Base-by-base conservation (phyloP, 1,284 basidiomycete species). In the Ganoderma boninense region DNA sequence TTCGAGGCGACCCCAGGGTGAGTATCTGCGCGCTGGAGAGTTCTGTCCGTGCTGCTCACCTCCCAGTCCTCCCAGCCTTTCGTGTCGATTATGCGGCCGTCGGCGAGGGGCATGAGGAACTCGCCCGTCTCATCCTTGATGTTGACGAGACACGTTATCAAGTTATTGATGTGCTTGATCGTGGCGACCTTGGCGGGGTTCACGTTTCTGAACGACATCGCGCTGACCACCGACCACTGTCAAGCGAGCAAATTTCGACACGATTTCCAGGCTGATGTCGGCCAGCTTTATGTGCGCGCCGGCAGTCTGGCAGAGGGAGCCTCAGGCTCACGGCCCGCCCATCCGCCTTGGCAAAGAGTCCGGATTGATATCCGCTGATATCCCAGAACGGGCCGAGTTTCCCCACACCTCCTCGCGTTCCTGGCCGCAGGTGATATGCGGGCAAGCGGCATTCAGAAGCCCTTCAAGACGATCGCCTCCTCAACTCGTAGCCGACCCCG, bases 41-140 rank as follows among this genome's bases (percentile, higher is more conserved):
- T 42, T 38, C 18, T 63, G 13, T 14, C 32, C 23, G 18, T 20
- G 66, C 1, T n/a, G n/a, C 80, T 73, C 67, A 83, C 84, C 81
- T 91, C 89, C 89, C 89, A 91, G 67, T 88, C 86, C 62, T 87
- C 84, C 89, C 89, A 91, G 4, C 89, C 88, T 75, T 91, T 91
- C 1, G 89, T 91, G 73, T 92, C 89, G 69, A 91, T 89, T 29
- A 89, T 78, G 14, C 87, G 84, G 0, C 89, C 89, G 77, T 90
- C 89, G 26, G 81, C 81, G 42, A 90, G 79, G 14, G 83, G 82
- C 74, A 90, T 79, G 35, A 91, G 79, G 77, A 89, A 90, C 77
- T 88, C 84, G 56, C 89, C 89, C 2, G 84, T 86, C 71, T 84
- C 83, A 79, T 91, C 89, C 71, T 87, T 84, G 79, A 91, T 90